Evolutionary conservation across 306 rosid species (phyloP).

Genomic region (Dalbergia cultrata): DNA sequence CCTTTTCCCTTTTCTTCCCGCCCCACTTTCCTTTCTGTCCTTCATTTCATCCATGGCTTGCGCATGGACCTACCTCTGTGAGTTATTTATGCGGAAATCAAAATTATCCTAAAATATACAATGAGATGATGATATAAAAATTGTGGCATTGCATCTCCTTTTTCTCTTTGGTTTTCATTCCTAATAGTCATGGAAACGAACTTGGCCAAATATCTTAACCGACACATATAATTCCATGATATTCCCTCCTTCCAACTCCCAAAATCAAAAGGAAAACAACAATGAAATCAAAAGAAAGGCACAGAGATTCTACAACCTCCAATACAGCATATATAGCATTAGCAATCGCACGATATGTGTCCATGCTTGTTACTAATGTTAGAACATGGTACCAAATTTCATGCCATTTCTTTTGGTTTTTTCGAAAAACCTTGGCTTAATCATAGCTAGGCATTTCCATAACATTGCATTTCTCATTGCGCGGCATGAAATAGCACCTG

Average conservation of each 20-base stretch:
- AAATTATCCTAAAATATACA: neutral
- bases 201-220: neutral
- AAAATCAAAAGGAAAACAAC: neutral
- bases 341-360: neutral
- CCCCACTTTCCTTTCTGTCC: neutral
- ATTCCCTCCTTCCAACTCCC: neutral
- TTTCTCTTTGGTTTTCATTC: neutral
- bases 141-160: neutral
- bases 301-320: neutral
- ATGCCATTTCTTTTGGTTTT: too few relatives aligned
- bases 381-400: too few relatives aligned
- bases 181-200: neutral
- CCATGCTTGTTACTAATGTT: neutral
- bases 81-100: neutral
- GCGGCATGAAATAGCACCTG: neutral
- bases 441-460: too few relatives aligned
- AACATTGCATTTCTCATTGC: neutral
- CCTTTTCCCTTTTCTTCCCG: neutral
- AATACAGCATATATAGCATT: neutral
- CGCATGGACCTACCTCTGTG: neutral
- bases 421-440: too few relatives aligned
- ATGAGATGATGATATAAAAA: neutral
- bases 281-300: neutral
- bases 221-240: neutral
- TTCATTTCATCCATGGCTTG: neutral